Evolutionary conservation across 257 asterid species (phyloP), one percentile per base, ranked within the genome.

Genomic region (Buddleja alternifolia): DNA sequence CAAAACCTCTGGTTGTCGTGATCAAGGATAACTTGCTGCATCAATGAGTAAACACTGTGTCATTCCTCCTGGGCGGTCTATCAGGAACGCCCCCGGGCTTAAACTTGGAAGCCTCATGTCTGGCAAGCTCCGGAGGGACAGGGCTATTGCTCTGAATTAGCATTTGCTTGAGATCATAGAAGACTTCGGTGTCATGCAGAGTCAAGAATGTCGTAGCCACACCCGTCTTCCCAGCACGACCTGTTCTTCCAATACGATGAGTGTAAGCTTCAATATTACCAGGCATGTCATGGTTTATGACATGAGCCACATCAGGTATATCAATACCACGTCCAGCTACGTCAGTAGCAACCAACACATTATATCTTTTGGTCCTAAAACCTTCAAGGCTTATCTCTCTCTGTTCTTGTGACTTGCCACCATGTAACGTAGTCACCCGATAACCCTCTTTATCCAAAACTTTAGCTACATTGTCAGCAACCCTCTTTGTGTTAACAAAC

Each of bases 211-310:
- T 80, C 8, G 91, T 78, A 52, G 91, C 88, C 11, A 76, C 63
- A 72, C 91, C 91, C 7, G 88, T 83, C 80, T 85, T 84, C 75
- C 90, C 90, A 68, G 90, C 90, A 77, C 90, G 88, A 52, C 90
- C 90, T 11, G 87, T 84, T 71, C 90, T 67, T 65, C 90, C 90
- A 50, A 84, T 84, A 74, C 87, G 90, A 79, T 84, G 87, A 6
- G 90, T 84, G 82, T 82, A 84, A 19, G 82, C 80, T 74, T 84
- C 90, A 51, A 82, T 82, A 62, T 60, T 85, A 32, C 79, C 78
- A 12, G 88, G 91, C 88, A 82, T 85, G 65, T 85, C 88, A 41
- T 75, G 63, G 70, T 85, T 85, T 50, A 85, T 78, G 50, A 85
- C 88, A 72, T 85, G 88, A n/a, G 86, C 85, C 61, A 85, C 88